These are phyloP conservation scores for Podospora bellae-mahoneyi DNA, from an alignment of 495 filamentous ascomycete genomes.

Conservation along the genomic window DNA sequence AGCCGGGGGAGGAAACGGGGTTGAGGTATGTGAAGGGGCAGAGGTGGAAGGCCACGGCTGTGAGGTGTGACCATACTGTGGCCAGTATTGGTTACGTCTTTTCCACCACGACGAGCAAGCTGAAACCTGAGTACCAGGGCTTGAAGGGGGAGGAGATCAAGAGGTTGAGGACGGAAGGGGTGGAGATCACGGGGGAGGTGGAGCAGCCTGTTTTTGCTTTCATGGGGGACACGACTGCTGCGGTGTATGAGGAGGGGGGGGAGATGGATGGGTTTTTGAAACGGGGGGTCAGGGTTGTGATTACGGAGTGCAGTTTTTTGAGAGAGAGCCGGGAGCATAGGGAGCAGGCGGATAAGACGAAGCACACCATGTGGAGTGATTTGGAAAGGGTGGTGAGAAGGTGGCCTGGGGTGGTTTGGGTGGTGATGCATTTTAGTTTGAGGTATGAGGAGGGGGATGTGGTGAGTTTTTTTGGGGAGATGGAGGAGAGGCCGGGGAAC, in stretches of 20 bases:
- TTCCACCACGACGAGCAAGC: constrained; percentile 25
- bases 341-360: constrained; percentile 34
- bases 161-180: constrained; percentile 21
- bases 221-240: constrained; percentile 37
- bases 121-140: constrained; percentile 24
- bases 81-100: constrained; percentile 43
- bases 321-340: constrained; percentile 26
- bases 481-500: constrained; percentile 31
- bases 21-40: neutral
- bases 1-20: too few species aligned
- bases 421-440: constrained; percentile 41
- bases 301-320: constrained; percentile 41
- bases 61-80: constrained; percentile 37
- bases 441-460: constrained; percentile 36
- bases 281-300: constrained; percentile 32
- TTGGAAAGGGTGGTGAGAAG: constrained; percentile 31
- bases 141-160: constrained; percentile 26
- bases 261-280: constrained; percentile 18
- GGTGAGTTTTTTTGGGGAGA: constrained; percentile 29
- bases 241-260: constrained; percentile 21
- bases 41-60: constrained; percentile 31
- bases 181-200: constrained; percentile 27
- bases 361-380: constrained; percentile 39
- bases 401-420: constrained; percentile 34
- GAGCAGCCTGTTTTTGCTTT: constrained; percentile 38